phyloP scores from a whole-genome alignment of 805 yeast genomes.

The Wickerhamiella kurtzmanii region DNA sequence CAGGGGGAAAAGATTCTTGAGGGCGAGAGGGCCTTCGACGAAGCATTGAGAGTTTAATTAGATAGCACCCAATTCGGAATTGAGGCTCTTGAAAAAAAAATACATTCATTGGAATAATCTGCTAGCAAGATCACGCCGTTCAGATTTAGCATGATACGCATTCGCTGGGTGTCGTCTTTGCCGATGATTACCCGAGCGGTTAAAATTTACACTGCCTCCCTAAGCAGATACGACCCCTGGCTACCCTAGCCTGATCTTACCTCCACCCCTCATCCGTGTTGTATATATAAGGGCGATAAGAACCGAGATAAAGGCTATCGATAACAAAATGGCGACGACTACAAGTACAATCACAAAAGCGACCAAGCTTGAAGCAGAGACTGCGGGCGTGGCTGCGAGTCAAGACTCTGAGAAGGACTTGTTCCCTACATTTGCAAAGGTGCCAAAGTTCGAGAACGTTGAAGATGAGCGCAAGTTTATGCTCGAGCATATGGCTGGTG shows the following conservation, averaged over 20 bases:
- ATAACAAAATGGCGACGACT: background rate
- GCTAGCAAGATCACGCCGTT: too few species aligned
- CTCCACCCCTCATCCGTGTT: too few species aligned
- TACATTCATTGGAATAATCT: too few species aligned
- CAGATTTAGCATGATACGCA: too few species aligned
- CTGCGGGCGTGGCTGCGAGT: too few species aligned
- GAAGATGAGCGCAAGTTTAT: slow-evolving; percentile 19
- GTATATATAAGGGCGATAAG: background rate
- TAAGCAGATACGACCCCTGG: background rate
- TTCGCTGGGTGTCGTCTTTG: background rate
- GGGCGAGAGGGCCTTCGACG: too few species aligned
- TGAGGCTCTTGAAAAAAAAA: too few species aligned
- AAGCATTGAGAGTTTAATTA: too few species aligned
- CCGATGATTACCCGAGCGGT: background rate
- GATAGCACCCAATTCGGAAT: too few species aligned
- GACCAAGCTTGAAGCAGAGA: background rate
- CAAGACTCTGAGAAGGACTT: background rate
- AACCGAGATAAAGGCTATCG: background rate
- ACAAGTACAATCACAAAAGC: background rate
- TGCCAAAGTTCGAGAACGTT: slow-evolving; percentile 13
- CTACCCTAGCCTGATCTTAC: too few species aligned
- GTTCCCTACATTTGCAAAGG: slow-evolving; percentile 13
- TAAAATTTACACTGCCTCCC: too few species aligned
- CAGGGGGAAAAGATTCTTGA: too few species aligned
- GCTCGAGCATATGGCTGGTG: slow-evolving; percentile 64